Conservation (phyloP, 768 basidiomycete genomes). For the Russula compacta region DNA sequence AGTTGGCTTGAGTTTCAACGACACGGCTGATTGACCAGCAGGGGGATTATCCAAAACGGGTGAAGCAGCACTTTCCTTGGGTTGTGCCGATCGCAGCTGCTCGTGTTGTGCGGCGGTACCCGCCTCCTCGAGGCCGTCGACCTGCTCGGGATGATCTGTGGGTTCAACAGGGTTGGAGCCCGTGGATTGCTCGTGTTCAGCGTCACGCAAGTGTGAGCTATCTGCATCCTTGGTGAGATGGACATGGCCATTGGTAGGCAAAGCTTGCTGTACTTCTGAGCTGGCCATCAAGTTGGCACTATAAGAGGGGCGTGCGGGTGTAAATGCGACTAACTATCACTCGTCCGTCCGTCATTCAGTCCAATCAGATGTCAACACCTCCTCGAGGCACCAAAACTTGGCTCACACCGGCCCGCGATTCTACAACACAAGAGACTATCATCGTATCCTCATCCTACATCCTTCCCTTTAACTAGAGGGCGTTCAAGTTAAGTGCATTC, state of each 20-base stretch:
- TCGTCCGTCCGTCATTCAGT: not conserved
- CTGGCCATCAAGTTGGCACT: constrained; percentile 4
- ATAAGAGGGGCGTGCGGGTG: not conserved
- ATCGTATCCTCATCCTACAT: not conserved
- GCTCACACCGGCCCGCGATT: not conserved
- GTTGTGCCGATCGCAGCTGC: constrained; percentile 16
- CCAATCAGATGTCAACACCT: constrained; percentile 20
- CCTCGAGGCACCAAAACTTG: too few species aligned
- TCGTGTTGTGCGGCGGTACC: constrained; percentile 13
- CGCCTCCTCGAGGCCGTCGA: constrained; percentile 4
- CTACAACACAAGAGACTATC: not conserved
- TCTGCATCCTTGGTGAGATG: not conserved
- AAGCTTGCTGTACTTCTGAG: not conserved
- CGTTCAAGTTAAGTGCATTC: constrained; percentile 57
- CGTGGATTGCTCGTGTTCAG: constrained; percentile 31
- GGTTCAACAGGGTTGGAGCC: not conserved
- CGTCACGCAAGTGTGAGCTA: constrained; percentile 9
- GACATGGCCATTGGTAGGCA: not conserved
- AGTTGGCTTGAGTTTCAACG: constrained; percentile 22
- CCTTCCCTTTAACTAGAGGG: constrained; percentile 1
- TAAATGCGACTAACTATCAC: too few species aligned
- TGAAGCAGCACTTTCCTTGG: constrained; percentile 12
- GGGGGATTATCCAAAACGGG: constrained; percentile 5
- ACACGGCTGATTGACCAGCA: constrained; percentile 17
- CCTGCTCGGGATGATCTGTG: not conserved